Percentiles rank a stretch among this genome's conserved stretches.
phyloP scores from a whole-genome alignment of 73 alveolate species.

The Paramecium sexaurelia region DNA sequence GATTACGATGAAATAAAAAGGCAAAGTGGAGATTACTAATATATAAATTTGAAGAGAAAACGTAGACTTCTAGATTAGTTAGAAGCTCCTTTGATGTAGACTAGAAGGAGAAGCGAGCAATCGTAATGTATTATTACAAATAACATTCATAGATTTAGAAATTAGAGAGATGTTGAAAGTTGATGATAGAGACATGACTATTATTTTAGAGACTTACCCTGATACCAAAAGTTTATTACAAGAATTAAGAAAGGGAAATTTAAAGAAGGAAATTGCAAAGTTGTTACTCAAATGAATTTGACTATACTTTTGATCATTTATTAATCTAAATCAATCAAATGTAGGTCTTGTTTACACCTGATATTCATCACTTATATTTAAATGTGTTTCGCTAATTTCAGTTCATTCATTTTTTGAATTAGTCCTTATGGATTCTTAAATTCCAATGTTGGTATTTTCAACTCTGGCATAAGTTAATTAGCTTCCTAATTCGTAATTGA shows the following conservation, averaged over 20 bases:
- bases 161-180: background rate
- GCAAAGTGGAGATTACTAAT: background rate
- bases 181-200: background rate
- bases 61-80: background rate
- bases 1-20: conserved; percentile 22
- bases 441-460: background rate
- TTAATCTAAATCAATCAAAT: background rate
- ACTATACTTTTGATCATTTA: conserved; percentile 16
- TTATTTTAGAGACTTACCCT: background rate
- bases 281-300: conserved; percentile 16
- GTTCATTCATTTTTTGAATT: background rate
- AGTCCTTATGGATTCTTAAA: background rate
- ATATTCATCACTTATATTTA: background rate
- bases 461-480: background rate
- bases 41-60: background rate
- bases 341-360: background rate
- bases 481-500: background rate
- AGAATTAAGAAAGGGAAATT: background rate
- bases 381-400: background rate
- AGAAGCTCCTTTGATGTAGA: conserved; percentile 1
- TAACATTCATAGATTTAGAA: background rate
- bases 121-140: background rate
- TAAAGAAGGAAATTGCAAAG: conserved; percentile 9
- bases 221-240: background rate
- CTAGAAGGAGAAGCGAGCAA: background rate